Evolutionary conservation across 2,329 filamentous ascomycete species (phyloP).

Genomic region (Paecilomyces niveus): DNA sequence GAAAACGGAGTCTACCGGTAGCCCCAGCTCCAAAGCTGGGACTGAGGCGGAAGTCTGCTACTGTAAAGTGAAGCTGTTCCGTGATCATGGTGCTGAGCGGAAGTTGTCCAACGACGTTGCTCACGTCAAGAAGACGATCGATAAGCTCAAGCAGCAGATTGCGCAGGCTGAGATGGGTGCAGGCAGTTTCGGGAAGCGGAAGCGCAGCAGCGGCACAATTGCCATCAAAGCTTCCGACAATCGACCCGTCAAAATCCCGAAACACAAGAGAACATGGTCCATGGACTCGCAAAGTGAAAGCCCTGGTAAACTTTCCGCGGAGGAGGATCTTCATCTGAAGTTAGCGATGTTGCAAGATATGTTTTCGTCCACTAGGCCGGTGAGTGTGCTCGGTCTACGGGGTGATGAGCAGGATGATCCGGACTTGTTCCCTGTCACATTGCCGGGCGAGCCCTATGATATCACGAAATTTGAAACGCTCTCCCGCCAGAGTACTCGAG

Average conservation of each 20-base stretch:
- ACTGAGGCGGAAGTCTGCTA: slow-evolving; percentile 69
- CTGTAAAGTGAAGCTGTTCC: slow-evolving; percentile 95
- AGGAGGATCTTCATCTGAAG: slow-evolving; percentile 40
- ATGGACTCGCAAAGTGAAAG: slow-evolving; percentile 62
- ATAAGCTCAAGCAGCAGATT: slow-evolving; percentile 92
- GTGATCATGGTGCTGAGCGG: slow-evolving; percentile 89
- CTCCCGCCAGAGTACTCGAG: slow-evolving; percentile 20
- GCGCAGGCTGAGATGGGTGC: slow-evolving; percentile 61
- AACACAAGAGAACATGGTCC: slow-evolving; percentile 93
- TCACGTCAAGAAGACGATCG: slow-evolving; percentile 93
- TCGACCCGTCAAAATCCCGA: slow-evolving; percentile 72
- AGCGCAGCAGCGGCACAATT: slow-evolving; percentile 49
- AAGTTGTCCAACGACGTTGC: slow-evolving; percentile 92
- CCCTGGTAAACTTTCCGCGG: slow-evolving; percentile 33
- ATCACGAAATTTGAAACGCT: slow-evolving; percentile 22
- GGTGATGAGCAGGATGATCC: slow-evolving; percentile 41
- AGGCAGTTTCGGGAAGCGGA: slow-evolving; percentile 54
- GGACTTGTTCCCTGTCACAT: slow-evolving; percentile 35
- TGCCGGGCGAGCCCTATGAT: slow-evolving; percentile 25
- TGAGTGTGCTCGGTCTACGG: slow-evolving; percentile 36
- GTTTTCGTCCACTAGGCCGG: slow-evolving; percentile 38
- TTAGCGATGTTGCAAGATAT: slow-evolving; percentile 38
- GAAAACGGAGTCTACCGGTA: slow-evolving; percentile 64
- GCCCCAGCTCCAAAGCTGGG: slow-evolving; percentile 32
- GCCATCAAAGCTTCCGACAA: slow-evolving; percentile 40